These are phyloP conservation scores for Penicillium cinerascens DNA, from an alignment of 495 filamentous ascomycete species.

Conservation along the genomic window DNA sequence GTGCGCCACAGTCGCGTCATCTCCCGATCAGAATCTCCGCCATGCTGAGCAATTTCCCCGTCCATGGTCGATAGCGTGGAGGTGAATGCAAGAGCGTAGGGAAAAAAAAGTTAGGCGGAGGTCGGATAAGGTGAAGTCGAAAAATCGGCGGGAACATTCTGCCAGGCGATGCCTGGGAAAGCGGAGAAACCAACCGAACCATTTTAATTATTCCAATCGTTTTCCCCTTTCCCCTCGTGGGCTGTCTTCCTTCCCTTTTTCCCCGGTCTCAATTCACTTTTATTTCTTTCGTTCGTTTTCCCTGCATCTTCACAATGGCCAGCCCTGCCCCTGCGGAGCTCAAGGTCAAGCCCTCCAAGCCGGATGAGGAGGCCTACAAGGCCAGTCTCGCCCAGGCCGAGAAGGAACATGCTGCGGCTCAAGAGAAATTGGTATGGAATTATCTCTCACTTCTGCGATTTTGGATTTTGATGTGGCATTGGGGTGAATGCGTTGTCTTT, in stretches of 20 bases:
- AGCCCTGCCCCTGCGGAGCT: conserved; percentile 41
- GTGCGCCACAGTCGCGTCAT: conserved; percentile 78
- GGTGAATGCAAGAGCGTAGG: background rate
- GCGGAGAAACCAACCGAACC: conserved; percentile 35
- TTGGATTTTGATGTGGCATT: background rate
- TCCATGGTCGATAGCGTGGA: conserved; percentile 40
- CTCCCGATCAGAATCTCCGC: conserved; percentile 60
- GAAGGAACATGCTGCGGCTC: conserved; percentile 71
- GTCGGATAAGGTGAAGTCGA: conserved; percentile 22
- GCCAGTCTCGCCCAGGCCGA: conserved; percentile 69
- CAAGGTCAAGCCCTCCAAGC: conserved; percentile 52
- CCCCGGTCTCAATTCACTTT: conserved; percentile 9
- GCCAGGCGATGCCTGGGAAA: conserved; percentile 20
- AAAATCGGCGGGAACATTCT: conserved; percentile 37
- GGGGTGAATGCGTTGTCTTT: background rate
- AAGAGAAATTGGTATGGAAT: conserved; percentile 71
- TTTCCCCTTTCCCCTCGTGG: conserved; percentile 27
- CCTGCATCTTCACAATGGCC: conserved; percentile 29
- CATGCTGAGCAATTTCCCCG: conserved; percentile 47
- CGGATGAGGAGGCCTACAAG: conserved; percentile 54
- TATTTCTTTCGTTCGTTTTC: conserved; percentile 12
- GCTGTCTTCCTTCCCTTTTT: conserved; percentile 12
- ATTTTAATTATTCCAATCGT: conserved; percentile 21
- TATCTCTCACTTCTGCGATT: background rate
- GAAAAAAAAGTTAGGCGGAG: conserved; percentile 5